Conservation (phyloP, 139 green algal species). For the Parachlorella kessleri region DNA sequence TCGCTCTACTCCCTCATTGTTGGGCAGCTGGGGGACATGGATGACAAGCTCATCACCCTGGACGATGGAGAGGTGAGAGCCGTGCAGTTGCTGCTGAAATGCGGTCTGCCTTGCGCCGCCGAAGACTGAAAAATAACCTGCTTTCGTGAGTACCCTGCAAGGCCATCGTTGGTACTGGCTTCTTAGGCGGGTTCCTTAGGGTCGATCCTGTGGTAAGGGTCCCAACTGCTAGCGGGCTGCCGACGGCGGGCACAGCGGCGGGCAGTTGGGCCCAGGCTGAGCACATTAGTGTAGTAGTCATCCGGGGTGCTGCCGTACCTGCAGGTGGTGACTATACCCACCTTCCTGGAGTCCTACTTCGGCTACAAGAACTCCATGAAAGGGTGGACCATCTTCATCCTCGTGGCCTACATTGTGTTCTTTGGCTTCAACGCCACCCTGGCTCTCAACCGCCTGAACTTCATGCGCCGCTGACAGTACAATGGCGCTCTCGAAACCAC, state of each 20-base stretch:
- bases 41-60: slow-evolving; percentile 2
- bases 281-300: not conserved
- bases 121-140: no score
- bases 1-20: slow-evolving; percentile 19
- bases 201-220: no score
- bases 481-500: no score
- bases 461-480: not conserved
- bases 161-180: no score
- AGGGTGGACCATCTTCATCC: not conserved
- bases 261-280: not conserved
- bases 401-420: not conserved
- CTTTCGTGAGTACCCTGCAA: no score
- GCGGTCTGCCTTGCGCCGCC: no score
- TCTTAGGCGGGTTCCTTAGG: no score
- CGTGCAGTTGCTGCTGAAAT: no score
- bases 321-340: not conserved
- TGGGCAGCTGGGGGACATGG: slow-evolving; percentile 19
- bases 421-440: not conserved
- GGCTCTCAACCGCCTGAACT: not conserved
- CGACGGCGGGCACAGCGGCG: not conserved
- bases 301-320: not conserved
- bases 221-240: no score
- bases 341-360: not conserved
- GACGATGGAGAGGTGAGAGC: slow-evolving; percentile 26
- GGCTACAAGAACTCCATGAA: not conserved